Evolutionary conservation across 805 yeast genomes (phyloP).

Genomic region (Kodamaea sagamina): DNA sequence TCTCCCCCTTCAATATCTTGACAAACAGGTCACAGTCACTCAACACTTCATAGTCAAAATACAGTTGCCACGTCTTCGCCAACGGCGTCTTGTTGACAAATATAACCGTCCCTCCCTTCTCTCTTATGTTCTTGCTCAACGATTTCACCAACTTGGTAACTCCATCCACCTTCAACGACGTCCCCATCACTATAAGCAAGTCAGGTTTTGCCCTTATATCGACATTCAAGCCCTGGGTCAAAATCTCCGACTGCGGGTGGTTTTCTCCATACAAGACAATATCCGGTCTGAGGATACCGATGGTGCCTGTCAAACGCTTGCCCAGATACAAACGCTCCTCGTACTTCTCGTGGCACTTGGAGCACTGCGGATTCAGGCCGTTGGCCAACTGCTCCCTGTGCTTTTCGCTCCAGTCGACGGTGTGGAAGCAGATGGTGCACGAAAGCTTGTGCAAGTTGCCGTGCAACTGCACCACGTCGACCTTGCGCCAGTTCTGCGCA

Average conservation of each 20-base stretch:
- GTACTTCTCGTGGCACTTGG: conserved; percentile 59
- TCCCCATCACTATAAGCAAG: conserved; percentile 83
- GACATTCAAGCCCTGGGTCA: conserved; percentile 65
- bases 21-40: conserved; percentile 87
- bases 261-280: conserved; percentile 93
- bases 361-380: conserved; percentile 79
- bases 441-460: conserved; percentile 79
- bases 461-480: conserved; percentile 85
- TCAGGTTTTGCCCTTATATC: conserved; percentile 76
- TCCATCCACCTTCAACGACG: conserved; percentile 89
- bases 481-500: conserved; percentile 54
- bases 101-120: conserved; percentile 75
- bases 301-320: conserved; percentile 66
- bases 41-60: conserved; percentile 76
- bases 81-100: conserved; percentile 71
- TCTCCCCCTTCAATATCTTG: conserved; percentile 47
- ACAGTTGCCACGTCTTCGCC: conserved; percentile 64
- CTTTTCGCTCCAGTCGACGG: conserved; percentile 62
- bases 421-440: conserved; percentile 69
- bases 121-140: conserved; percentile 69
- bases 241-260: conserved; percentile 82
- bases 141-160: conserved; percentile 74
- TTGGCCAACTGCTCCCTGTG: conserved; percentile 48
- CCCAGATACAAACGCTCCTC: conserved; percentile 63
- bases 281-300: conserved; percentile 83